Percentiles rank a stretch among this genome's conserved stretches.
These are phyloP conservation scores for Stachybotrys chartarum DNA, from an alignment of 2,329 filamentous ascomycete species.

Conservation along the genomic window DNA sequence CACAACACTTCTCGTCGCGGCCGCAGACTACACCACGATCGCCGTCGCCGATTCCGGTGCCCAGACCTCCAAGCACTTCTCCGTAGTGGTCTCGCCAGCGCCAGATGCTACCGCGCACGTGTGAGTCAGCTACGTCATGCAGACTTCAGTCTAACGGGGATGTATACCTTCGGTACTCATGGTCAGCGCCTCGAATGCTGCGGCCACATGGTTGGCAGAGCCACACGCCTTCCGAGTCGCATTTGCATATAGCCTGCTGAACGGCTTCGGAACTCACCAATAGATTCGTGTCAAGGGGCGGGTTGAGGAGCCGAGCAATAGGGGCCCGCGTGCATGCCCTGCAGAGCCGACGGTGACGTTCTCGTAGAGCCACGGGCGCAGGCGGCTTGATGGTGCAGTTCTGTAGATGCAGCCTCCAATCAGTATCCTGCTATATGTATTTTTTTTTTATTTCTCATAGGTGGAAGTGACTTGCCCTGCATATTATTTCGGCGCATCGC, in stretches of 20 bases:
- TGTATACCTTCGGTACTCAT: constrained; percentile 49
- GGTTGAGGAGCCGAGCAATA: constrained; percentile 46
- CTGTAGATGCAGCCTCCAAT: constrained; percentile 36
- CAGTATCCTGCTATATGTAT: neutral
- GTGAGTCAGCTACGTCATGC: neutral
- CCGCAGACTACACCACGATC: constrained; percentile 85
- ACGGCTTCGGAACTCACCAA: constrained; percentile 47
- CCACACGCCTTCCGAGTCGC: constrained; percentile 59
- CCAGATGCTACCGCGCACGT: constrained; percentile 55
- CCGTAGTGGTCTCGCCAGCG: constrained; percentile 83
- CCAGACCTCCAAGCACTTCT: constrained; percentile 70
- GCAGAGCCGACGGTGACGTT: constrained; percentile 78
- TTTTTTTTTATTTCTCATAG: neutral
- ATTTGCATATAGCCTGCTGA: constrained; percentile 47
- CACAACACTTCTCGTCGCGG: constrained; percentile 68
- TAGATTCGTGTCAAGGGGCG: constrained; percentile 34
- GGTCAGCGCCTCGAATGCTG: constrained; percentile 53
- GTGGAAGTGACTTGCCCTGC: constrained; percentile 55
- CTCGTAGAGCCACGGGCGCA: constrained; percentile 55
- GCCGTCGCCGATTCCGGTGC: constrained; percentile 82
- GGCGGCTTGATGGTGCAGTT: constrained; percentile 88
- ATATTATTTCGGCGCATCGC: constrained; percentile 69
- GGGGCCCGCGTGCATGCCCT: constrained; percentile 66
- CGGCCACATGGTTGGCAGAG: constrained; percentile 80
- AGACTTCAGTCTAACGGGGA: neutral